These are phyloP conservation scores for Candida sphagnicola DNA, from an alignment of 805 yeast genomes.

Conservation along the genomic window DNA sequence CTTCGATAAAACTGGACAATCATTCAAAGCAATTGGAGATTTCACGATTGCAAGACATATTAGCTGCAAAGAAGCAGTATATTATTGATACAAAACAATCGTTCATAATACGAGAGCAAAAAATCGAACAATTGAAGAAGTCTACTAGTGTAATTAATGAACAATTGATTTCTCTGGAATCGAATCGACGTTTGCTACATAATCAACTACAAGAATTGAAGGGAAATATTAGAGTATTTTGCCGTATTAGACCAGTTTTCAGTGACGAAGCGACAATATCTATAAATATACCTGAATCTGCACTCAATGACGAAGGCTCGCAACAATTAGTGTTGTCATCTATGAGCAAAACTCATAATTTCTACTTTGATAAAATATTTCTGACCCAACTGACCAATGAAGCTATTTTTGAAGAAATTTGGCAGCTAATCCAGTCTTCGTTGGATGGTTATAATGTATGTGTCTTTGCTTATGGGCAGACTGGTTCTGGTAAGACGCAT, in stretches of 20 bases:
- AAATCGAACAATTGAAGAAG: conserved; percentile 7
- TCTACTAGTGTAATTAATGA: conserved; percentile 17
- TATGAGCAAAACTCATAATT: conserved; percentile 23
- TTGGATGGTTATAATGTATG: conserved; percentile 89
- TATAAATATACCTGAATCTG: conserved; percentile 19
- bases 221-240: conserved; percentile 89
- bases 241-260: conserved; percentile 67
- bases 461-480: conserved; percentile 95
- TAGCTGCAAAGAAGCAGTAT: conserved; percentile 8
- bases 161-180: conserved; percentile 47
- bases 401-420: conserved; percentile 76
- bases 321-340: conserved; percentile 26
- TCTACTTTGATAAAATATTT: conserved; percentile 79
- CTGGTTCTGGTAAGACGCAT: conserved; percentile 90
- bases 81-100: conserved; percentile 8
- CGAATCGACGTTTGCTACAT: conserved; percentile 59
- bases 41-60: conserved; percentile 9
- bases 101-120: conserved; percentile 4
- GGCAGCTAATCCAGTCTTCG: conserved; percentile 74
- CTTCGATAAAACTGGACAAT: conserved; percentile 5
- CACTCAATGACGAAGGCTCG: conserved; percentile 29
- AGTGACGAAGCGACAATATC: conserved; percentile 9
- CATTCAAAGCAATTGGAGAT: conserved; percentile 14
- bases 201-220: conserved; percentile 77
- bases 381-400: conserved; percentile 47